phyloP scores from a whole-genome alignment of 2,329 filamentous ascomycete genomes.

The Penicillium sp. region DNA sequence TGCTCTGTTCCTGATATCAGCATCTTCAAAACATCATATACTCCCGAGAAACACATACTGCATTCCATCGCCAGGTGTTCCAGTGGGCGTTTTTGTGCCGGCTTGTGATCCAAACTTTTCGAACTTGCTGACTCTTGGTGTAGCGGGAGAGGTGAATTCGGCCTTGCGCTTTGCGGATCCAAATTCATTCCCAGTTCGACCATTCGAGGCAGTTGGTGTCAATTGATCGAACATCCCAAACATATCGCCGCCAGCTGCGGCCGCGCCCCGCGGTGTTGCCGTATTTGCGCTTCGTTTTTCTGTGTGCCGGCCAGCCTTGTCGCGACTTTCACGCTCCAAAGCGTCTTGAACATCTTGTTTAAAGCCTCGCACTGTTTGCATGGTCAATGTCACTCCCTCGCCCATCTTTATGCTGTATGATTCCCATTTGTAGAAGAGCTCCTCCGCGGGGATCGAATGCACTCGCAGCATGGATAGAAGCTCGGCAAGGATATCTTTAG shows the following conservation, averaged over 20 bases:
- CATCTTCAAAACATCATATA: not conserved
- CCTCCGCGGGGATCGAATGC: slow-evolving; percentile 76
- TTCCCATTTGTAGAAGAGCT: slow-evolving; percentile 98
- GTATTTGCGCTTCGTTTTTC: slow-evolving; percentile 61
- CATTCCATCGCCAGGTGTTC: slow-evolving; percentile 32
- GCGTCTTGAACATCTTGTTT: slow-evolving; percentile 85
- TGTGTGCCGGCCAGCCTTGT: slow-evolving; percentile 59
- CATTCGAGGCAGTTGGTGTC: slow-evolving; percentile 61
- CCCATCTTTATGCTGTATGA: slow-evolving; percentile 96
- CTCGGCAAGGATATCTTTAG: slow-evolving; percentile 76
- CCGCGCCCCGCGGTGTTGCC: slow-evolving; percentile 59
- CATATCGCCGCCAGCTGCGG: slow-evolving; percentile 63
- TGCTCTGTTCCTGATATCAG: slow-evolving; percentile 41
- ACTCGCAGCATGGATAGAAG: slow-evolving; percentile 82
- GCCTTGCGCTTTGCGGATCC: slow-evolving; percentile 56
- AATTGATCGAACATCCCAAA: slow-evolving; percentile 80
- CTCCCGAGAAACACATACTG: slow-evolving; percentile 36
- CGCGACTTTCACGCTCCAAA: slow-evolving; percentile 73
- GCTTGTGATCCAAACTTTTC: slow-evolving; percentile 54
- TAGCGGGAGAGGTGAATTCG: slow-evolving; percentile 49
- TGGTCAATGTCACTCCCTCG: slow-evolving; percentile 69
- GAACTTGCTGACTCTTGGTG: slow-evolving; percentile 44
- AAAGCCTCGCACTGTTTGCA: slow-evolving; percentile 72
- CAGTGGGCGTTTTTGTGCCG: slow-evolving; percentile 39
- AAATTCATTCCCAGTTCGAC: slow-evolving; percentile 31